These are phyloP conservation scores for Reticulascus tulasneorum DNA, from an alignment of 2,329 filamentous ascomycete species.

Conservation along the genomic window DNA sequence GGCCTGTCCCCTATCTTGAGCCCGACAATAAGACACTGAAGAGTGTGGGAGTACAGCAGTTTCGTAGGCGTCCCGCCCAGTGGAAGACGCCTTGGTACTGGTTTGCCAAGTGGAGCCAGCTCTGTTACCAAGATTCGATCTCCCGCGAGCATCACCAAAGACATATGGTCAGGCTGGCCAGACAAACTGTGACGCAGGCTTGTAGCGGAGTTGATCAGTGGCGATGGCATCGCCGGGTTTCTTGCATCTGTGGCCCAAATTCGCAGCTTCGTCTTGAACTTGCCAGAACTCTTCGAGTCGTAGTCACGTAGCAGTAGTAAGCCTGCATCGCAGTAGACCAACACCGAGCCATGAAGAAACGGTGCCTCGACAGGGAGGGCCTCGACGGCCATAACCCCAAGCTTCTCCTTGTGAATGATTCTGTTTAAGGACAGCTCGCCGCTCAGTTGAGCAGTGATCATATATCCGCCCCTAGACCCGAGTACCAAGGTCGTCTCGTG, in stretches of 20 bases:
- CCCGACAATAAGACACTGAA: conserved; percentile 52
- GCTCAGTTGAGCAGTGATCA: conserved; percentile 35
- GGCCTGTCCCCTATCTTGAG: conserved; percentile 38
- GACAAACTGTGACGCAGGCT: conserved; percentile 37
- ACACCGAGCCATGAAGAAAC: conserved; percentile 20
- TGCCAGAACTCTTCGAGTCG: conserved; percentile 19
- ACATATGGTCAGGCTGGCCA: conserved; percentile 31
- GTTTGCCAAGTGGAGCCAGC: conserved; percentile 39
- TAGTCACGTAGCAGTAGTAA: conserved; percentile 39
- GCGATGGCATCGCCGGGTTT: conserved; percentile 40
- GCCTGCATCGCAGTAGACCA: conserved; percentile 46
- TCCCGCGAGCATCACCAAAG: conserved; percentile 47
- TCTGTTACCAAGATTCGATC: conserved; percentile 50
- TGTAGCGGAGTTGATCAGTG: conserved; percentile 44
- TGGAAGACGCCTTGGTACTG: conserved; percentile 46
- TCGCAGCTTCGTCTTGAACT: conserved; percentile 36
- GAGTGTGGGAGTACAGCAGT: conserved; percentile 50
- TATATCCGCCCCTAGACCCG: conserved; percentile 50
- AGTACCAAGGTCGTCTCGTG: conserved; percentile 30
- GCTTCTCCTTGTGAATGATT: conserved; percentile 24
- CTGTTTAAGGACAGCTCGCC: conserved; percentile 17
- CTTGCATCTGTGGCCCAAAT: conserved; percentile 51
- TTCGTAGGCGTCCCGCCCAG: conserved; percentile 46
- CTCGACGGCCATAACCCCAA: conserved; percentile 32
- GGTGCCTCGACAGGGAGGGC: conserved; percentile 22